Base-by-base conservation (phyloP, 108 stramenopile species). In the Nitzschia sp. region DNA sequence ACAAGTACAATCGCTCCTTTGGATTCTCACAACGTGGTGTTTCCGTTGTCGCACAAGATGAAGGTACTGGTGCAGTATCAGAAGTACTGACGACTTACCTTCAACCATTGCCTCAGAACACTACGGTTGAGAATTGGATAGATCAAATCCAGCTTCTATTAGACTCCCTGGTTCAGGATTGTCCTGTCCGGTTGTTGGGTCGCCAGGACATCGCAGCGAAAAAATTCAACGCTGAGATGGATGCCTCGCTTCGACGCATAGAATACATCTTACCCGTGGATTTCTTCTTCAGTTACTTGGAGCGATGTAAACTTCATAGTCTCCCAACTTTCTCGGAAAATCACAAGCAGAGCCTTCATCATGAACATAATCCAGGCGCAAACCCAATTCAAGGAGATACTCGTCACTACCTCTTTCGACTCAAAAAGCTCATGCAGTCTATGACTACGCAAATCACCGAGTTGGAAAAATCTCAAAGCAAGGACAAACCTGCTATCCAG, bases 141-240 rank as follows among this genome's bases (percentile, higher is more conserved):
- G 83, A 88, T 63, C 44, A 55, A 41, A 52, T 81, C 22, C 82
- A 86, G 41, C 41, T 29, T n/a, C 24, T 60, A 20, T 48, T 85
- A 19, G 56, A 79, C 24, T 34, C 29, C 29, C 5, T 34, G 5
- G 53, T 66, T 48, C 80, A 77, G 14, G 64, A 58, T 37, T 58
- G 57, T 40, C 38, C 38, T 1, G 75, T 91, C 58, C 78, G 80
- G 26, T 76, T 91, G 26, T 75, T 91, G 56, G 90, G 87, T 19
- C 78, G 90, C 55, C 78, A 81, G 24, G 54, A 66, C 6, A 78
- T 88, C 48, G 29, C 29, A 34, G 55, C 52, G 1, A 81, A 77
- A 19, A 75, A 74, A 60, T 93, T 93, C 63, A 93, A 88, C 67
- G 83, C 91, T 21, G 91, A 93, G 75, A 82, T 67, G 56, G 91